These are phyloP conservation scores for Epichloe coenophiala DNA, from an alignment of 2,329 filamentous ascomycete genomes.

Conservation along the genomic window DNA sequence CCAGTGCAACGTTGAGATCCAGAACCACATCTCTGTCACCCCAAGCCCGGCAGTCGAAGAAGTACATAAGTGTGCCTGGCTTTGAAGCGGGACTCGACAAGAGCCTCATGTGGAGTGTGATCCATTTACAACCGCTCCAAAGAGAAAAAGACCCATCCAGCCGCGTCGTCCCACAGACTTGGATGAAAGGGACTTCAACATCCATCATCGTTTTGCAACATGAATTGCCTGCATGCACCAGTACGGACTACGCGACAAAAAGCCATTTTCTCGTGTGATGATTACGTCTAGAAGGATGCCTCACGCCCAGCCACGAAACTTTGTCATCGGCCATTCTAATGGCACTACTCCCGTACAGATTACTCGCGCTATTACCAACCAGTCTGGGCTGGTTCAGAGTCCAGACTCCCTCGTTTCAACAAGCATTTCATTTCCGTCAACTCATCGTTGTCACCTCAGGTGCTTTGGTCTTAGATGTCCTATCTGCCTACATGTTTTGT, in stretches of 20 bases:
- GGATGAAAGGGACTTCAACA: conserved; percentile 5
- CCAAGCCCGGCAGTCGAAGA: conserved; percentile 6
- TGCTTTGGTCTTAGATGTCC: neutral
- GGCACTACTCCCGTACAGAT: neutral
- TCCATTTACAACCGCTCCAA: conserved; percentile 7
- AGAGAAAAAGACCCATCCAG: conserved; percentile 2
- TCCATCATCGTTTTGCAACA: neutral
- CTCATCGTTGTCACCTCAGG: too few relatives aligned
- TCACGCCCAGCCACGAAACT: conserved; percentile 1
- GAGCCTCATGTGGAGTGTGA: conserved; percentile 12
- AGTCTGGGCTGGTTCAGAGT: neutral
- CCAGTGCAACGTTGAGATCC: conserved; percentile 5
- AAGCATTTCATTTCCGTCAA: neutral
- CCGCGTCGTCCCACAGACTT: conserved; percentile 6
- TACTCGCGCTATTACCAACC: neutral
- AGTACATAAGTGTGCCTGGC: conserved; percentile 3
- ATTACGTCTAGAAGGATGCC: neutral
- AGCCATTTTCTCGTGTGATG: neutral
- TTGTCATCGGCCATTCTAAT: neutral
- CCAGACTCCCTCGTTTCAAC: neutral
- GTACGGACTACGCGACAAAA: too few relatives aligned
- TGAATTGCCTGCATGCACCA: neutral
- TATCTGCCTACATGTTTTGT: too few relatives aligned
- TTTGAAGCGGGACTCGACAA: conserved; percentile 8
- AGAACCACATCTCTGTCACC: conserved; percentile 6